Percentiles rank a stretch among this genome's conserved stretches.
Evolutionary conservation across 371 early-diverging fungal genomes (phyloP).

Genomic region (Saksenaea vasiformis): DNA sequence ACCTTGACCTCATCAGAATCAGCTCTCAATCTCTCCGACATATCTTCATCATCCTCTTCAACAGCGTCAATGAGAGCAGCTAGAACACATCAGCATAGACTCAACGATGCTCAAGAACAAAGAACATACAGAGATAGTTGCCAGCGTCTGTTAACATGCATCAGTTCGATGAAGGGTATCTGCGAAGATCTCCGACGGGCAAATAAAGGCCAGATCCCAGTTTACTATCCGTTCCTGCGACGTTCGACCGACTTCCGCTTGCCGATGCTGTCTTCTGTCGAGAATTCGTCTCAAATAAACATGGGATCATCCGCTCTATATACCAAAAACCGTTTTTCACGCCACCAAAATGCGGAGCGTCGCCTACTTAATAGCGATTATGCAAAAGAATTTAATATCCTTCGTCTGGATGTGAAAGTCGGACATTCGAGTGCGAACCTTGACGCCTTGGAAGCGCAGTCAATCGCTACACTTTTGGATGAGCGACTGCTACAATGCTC

Average conservation of each 20-base stretch:
- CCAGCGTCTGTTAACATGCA: constrained; percentile 63
- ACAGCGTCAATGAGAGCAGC: constrained; percentile 20
- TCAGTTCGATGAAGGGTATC: constrained; percentile 55
- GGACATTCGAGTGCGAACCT: constrained; percentile 53
- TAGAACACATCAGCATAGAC: constrained; percentile 43
- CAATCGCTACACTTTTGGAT: constrained; percentile 72
- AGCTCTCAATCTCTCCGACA: constrained; percentile 22
- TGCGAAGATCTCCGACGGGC: constrained; percentile 66
- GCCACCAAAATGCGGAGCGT: constrained; percentile 21
- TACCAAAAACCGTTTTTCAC: constrained; percentile 9
- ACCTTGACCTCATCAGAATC: background rate
- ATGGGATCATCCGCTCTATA: constrained; percentile 16
- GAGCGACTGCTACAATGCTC: constrained; percentile 65
- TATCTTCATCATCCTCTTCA: constrained; percentile 3
- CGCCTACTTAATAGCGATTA: constrained; percentile 21
- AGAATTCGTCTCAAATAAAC: constrained; percentile 21
- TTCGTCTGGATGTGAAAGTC: constrained; percentile 69
- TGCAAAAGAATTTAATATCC: constrained; percentile 58
- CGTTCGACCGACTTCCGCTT: constrained; percentile 22
- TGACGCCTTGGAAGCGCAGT: constrained; percentile 58
- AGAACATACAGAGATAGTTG: constrained; percentile 72
- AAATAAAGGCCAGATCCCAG: constrained; percentile 63
- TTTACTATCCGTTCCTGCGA: constrained; percentile 65
- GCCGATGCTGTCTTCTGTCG: constrained; percentile 39
- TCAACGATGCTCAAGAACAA: constrained; percentile 59